Evolutionary conservation across 2,329 filamentous ascomycete species (phyloP).

Genomic region (Stachybotrys chlorohalonatus): DNA sequence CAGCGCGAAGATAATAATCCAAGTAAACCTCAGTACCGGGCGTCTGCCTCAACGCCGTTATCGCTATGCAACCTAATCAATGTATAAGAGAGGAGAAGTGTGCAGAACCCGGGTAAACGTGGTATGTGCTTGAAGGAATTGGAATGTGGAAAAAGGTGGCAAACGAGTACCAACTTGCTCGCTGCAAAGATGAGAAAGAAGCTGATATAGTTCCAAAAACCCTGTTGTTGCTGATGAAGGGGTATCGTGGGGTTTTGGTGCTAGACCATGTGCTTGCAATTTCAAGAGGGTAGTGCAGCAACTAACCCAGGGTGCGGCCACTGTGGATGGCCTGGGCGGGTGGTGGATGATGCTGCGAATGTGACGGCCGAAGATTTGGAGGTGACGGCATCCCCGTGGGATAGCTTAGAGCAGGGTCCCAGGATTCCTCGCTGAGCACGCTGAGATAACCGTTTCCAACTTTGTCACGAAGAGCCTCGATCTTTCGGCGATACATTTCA

Average conservation of each 20-base stretch:
- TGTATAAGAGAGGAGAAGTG: background rate
- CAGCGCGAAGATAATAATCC: background rate
- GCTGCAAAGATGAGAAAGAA: no score
- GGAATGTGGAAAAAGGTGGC: no score
- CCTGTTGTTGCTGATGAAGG: no score
- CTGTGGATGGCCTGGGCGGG: constrained; percentile 41
- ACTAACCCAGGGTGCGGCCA: constrained; percentile 40
- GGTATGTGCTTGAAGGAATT: no score
- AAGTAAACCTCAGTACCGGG: constrained; percentile 2
- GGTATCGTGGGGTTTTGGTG: no score
- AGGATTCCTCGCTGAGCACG: constrained; percentile 70
- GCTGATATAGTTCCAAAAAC: no score
- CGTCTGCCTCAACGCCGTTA: constrained; percentile 23
- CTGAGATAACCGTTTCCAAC: constrained; percentile 84
- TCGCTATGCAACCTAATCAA: constrained; percentile 30
- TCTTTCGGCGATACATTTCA: constrained; percentile 77
- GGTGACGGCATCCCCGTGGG: constrained; percentile 13
- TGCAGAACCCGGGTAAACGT: no score
- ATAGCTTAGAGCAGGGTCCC: constrained; percentile 33
- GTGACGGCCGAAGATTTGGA: constrained; percentile 18
- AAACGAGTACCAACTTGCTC: no score
- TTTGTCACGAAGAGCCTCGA: constrained; percentile 76
- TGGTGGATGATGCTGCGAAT: constrained; percentile 19
- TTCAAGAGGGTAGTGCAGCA: background rate
- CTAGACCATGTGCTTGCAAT: no score